phyloP scores from a whole-genome alignment of 768 basidiomycete genomes.

The Lentinula lateritia region DNA sequence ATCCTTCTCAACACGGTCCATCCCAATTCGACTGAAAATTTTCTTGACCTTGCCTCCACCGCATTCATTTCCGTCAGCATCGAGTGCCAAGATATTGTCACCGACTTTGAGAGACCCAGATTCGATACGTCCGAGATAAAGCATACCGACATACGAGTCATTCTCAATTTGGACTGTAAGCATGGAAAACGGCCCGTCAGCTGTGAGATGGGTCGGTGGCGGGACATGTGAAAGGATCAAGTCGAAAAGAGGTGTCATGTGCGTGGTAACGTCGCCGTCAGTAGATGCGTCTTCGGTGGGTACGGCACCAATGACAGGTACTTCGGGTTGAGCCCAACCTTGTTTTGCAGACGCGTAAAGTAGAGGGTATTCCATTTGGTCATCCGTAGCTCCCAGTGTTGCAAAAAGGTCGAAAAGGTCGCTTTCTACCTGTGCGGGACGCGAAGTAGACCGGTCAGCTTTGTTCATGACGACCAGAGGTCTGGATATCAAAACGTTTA shows the following conservation, averaged over 20 bases:
- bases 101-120: constrained; percentile 34
- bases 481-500: constrained; percentile 14
- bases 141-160: constrained; percentile 44
- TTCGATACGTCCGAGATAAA: constrained; percentile 43
- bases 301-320: constrained; percentile 11
- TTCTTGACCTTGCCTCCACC: constrained; percentile 48
- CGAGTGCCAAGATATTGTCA: constrained; percentile 33
- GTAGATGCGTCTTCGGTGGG: constrained; percentile 8
- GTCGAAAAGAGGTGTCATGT: constrained; percentile 42
- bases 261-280: constrained; percentile 7
- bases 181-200: constrained; percentile 41
- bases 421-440: constrained; percentile 40
- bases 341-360: constrained; percentile 48
- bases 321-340: constrained; percentile 37
- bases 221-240: constrained; percentile 41
- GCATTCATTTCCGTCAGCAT: constrained; percentile 36
- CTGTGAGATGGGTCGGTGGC: constrained; percentile 30
- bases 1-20: constrained; percentile 38
- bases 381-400: constrained; percentile 44
- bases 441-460: constrained; percentile 38
- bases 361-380: constrained; percentile 46
- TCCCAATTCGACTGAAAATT: constrained; percentile 30
- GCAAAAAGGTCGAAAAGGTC: constrained; percentile 48
- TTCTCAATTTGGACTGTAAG: constrained; percentile 46
- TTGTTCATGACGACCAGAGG: constrained; percentile 49